Evolutionary conservation across 2,329 filamentous ascomycete genomes (phyloP), one percentile per base, ranked within the genome.

Genomic region (Colletotrichum cordylinicola): DNA sequence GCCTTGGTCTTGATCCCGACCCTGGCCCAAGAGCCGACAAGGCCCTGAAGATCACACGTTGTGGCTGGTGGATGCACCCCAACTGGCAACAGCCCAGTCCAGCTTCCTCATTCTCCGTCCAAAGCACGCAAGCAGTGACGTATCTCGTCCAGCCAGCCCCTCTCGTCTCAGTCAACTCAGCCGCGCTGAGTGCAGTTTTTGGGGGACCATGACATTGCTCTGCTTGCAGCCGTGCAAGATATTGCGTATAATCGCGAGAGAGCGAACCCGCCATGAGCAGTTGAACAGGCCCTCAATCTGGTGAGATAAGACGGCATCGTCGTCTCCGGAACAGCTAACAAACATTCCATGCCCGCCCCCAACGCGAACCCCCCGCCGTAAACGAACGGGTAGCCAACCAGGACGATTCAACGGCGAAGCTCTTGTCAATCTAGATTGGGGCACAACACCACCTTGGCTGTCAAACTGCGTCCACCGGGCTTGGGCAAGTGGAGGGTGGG

Each of bases 101-200:
- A 33, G 39, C 31, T 72, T 73, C 39, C 73, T 73, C 73, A 75
- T 75, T 62, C 70, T 24, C 58, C 48, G 37, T 73, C 48, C 8
- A 21, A 31, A 76, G 64, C 74, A 76, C 74, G 65, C 74, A 73
- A 76, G 70, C 58, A 65, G 58, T 75, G 64, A 73, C 70, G 74
- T 69, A 73, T 60, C 64, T 65, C 73, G 43, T 43, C 29, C 39
- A 29, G 27, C 15, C 55, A 31, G 56, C 61, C 69, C 72, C 55
- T 67, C 24, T 35, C n/a, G 18, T 21, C n/a, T 24, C 15, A 37
- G 33, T 31, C 55, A 27, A 27, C 4, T 37, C 10, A n/a, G 48
- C 33, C 21, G 39, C 24, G 37, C 39, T 67, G 64, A 12, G 15
- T 29, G 35, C 37, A 35, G 62, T 16, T 48, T 43, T 27, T 15